phyloP scores from a whole-genome alignment of 192 early-diverging fungal genomes.

The Backusella circina region DNA sequence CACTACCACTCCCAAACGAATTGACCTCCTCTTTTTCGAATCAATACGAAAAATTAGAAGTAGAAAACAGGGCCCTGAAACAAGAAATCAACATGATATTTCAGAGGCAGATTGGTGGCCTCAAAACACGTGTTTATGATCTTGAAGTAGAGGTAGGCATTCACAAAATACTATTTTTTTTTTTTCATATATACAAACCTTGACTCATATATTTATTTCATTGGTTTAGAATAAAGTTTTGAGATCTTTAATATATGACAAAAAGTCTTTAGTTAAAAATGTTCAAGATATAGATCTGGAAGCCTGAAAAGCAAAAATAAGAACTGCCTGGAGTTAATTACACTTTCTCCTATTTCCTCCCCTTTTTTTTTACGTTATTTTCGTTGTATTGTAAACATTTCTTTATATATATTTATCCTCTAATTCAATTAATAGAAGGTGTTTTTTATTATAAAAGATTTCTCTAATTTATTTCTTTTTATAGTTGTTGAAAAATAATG shows the following conservation, averaged over 20 bases:
- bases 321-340: not conserved
- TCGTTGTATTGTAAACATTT: not conserved
- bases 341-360: not conserved
- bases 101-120: not conserved
- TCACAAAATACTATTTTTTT: not conserved
- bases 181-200: not conserved
- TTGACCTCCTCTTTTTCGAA: not conserved
- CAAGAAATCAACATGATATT: slow-evolving; percentile 13
- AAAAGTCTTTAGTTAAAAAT: not conserved
- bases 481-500: not conserved
- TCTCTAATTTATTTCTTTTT: not conserved
- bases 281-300: not conserved
- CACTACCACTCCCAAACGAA: not conserved
- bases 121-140: slow-evolving; percentile 21
- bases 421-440: not conserved
- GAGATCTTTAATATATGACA: slow-evolving; percentile 12
- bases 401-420: not conserved
- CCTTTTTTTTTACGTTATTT: not conserved
- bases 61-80: not conserved
- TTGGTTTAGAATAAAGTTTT: slow-evolving; percentile 18
- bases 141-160: slow-evolving; percentile 26
- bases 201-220: not conserved
- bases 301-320: not conserved
- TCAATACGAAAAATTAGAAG: not conserved
- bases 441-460: not conserved